phyloP scores from a whole-genome alignment of 2,329 filamentous ascomycete species.

The Coniella lustricola region DNA sequence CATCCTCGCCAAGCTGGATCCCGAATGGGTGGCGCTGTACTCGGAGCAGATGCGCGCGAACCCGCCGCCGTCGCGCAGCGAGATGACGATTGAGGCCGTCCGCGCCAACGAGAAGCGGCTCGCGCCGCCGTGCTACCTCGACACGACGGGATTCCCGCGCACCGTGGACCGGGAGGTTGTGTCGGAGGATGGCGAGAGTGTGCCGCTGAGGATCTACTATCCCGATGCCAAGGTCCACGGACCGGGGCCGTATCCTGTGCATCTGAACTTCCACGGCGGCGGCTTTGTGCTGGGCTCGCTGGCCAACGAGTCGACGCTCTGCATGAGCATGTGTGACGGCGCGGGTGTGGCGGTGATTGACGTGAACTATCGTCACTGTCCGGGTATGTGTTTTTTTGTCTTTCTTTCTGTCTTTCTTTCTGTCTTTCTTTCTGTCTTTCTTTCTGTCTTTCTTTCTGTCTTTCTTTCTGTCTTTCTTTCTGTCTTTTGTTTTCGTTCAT shows the following conservation, averaged over 20 bases:
- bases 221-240: slow-evolving; percentile 25
- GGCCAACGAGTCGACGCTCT: slow-evolving; percentile 26
- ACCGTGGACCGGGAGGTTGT: slow-evolving; percentile 22
- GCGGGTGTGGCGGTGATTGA: slow-evolving; percentile 32
- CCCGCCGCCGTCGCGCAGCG: slow-evolving; percentile 14
- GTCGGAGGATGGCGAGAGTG: slow-evolving; percentile 24
- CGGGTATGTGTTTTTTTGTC: not conserved
- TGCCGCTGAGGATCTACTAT: slow-evolving; percentile 27
- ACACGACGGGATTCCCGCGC: slow-evolving; percentile 23
- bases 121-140: slow-evolving; percentile 21
- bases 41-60: slow-evolving; percentile 19
- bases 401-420: too few relatives aligned
- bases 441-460: too few relatives aligned
- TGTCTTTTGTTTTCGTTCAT: too few relatives aligned
- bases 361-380: slow-evolving; percentile 33
- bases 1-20: slow-evolving; percentile 24
- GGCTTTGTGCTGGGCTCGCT: slow-evolving; percentile 32
- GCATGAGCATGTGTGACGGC: slow-evolving; percentile 29
- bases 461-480: too few relatives aligned
- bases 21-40: slow-evolving; percentile 25
- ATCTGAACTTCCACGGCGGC: slow-evolving; percentile 32
- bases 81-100: slow-evolving; percentile 24
- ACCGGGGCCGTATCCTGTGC: slow-evolving; percentile 26
- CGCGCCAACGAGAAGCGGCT: slow-evolving; percentile 24
- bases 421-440: too few relatives aligned